Evolutionary conservation across 345 rosid species (phyloP).

Genomic region (Moricandia arvensis): DNA sequence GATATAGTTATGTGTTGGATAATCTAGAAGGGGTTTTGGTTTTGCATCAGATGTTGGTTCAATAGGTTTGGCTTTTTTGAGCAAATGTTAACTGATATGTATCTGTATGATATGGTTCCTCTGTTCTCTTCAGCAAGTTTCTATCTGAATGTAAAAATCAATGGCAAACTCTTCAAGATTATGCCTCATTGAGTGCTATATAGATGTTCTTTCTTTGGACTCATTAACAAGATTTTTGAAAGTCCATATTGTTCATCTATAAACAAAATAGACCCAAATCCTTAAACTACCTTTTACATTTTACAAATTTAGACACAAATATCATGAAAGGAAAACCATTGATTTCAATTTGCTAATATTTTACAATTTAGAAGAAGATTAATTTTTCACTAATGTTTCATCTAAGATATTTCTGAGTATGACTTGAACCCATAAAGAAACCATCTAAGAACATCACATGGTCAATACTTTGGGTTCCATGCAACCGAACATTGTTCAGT

Average conservation of each 20-base stretch:
- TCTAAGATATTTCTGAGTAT: not conserved
- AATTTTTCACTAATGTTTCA: not conserved
- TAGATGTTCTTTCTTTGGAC: not conserved
- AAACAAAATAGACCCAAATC: not conserved
- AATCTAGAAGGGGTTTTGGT: not conserved
- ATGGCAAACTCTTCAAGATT: not conserved
- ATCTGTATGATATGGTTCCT: constrained; percentile 11
- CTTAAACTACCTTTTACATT: not conserved
- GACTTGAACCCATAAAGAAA: not conserved
- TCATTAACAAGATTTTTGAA: not conserved
- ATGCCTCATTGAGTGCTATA: not conserved
- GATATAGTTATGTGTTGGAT: not conserved
- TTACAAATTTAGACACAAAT: not conserved
- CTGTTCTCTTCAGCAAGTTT: not conserved
- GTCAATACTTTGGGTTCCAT: no score
- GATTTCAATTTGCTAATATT: not conserved
- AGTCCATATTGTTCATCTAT: not conserved
- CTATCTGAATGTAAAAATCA: not conserved
- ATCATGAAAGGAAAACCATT: not conserved
- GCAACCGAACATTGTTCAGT: no score
- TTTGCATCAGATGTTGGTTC: constrained; percentile 6
- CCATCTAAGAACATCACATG: not conserved
- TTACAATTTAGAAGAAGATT: not conserved
- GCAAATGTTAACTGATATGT: not conserved
- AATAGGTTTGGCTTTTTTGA: constrained; percentile 18